A percentile compares a stretch with the other conserved stretches of the same genome.
Evolutionary conservation across 2,329 filamentous ascomycete genomes (phyloP).

Genomic region (Nigrospora sphaerica): DNA sequence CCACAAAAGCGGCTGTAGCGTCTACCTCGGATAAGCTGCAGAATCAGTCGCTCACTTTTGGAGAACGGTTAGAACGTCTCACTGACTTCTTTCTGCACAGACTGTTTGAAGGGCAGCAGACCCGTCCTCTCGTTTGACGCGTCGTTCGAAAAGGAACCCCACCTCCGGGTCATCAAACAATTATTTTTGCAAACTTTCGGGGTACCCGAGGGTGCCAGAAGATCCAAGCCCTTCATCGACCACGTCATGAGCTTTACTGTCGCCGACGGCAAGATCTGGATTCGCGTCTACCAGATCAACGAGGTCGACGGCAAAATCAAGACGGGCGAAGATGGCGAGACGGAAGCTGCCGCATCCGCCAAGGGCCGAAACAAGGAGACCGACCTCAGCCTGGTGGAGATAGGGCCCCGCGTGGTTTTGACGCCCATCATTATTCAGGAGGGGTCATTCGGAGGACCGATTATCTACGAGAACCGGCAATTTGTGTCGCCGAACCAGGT

Average conservation of each 20-base stretch:
- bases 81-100: too few species aligned
- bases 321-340: slow-evolving; percentile 33
- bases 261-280: slow-evolving; percentile 91
- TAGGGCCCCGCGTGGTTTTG: slow-evolving; percentile 86
- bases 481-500: slow-evolving; percentile 97
- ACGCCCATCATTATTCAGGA: slow-evolving; percentile 93
- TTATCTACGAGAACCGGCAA: slow-evolving; percentile 97
- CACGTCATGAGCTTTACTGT: slow-evolving; percentile 90
- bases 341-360: slow-evolving; percentile 22
- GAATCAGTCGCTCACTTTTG: too few species aligned
- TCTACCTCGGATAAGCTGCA: too few species aligned
- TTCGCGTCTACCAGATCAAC: slow-evolving; percentile 87
- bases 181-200: slow-evolving; percentile 86
- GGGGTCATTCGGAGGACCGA: slow-evolving; percentile 87
- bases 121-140: slow-evolving; percentile 89
- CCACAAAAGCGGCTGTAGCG: too few species aligned
- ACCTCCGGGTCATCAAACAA: slow-evolving; percentile 80
- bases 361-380: slow-evolving; percentile 48
- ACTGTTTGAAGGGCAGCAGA: slow-evolving; percentile 88
- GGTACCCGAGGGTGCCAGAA: slow-evolving; percentile 79
- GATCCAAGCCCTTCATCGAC: slow-evolving; percentile 93
- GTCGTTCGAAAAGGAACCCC: slow-evolving; percentile 73
- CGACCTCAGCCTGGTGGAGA: slow-evolving; percentile 80
- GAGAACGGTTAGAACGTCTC: too few species aligned
- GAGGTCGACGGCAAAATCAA: slow-evolving; percentile 61